Conservation (phyloP, 345 rosid species). For the Stellera chamaejasme region DNA sequence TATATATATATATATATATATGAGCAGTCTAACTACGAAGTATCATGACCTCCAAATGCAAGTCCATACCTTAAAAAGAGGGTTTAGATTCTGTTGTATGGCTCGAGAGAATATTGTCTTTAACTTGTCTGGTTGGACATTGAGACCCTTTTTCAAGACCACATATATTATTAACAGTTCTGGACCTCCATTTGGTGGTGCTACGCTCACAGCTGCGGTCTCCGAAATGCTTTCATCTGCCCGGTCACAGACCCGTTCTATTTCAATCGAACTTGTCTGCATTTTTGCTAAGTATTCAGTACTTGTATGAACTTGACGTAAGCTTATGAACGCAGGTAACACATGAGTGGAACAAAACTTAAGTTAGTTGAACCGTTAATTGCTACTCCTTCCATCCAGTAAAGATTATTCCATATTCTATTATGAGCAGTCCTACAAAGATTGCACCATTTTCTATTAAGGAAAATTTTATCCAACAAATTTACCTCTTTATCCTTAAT, state of each 20-base stretch:
- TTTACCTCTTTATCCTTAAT: too few relatives aligned
- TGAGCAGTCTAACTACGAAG: neutral
- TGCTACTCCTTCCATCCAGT: too few relatives aligned
- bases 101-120: constrained; percentile 48
- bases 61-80: constrained; percentile 64
- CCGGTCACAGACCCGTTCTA: constrained; percentile 64
- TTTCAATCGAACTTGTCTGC: constrained; percentile 92
- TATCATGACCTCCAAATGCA: too few relatives aligned
- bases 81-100: constrained; percentile 71
- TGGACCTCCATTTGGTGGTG: constrained; percentile 64
- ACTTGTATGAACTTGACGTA: too few relatives aligned
- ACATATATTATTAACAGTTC: constrained; percentile 52
- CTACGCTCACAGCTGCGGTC: constrained; percentile 67
- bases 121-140: constrained; percentile 31
- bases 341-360: too few relatives aligned
- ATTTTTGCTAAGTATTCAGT: neutral
- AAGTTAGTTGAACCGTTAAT: too few relatives aligned
- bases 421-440: too few relatives aligned
- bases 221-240: constrained; percentile 70
- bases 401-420: too few relatives aligned
- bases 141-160: constrained; percentile 52
- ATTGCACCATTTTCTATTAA: too few relatives aligned
- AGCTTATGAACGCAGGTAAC: too few relatives aligned
- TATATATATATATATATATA: too few relatives aligned
- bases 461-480: too few relatives aligned